phyloP scores from a whole-genome alignment of 331 rosid genomes.

The Telfairia occidentalis region DNA sequence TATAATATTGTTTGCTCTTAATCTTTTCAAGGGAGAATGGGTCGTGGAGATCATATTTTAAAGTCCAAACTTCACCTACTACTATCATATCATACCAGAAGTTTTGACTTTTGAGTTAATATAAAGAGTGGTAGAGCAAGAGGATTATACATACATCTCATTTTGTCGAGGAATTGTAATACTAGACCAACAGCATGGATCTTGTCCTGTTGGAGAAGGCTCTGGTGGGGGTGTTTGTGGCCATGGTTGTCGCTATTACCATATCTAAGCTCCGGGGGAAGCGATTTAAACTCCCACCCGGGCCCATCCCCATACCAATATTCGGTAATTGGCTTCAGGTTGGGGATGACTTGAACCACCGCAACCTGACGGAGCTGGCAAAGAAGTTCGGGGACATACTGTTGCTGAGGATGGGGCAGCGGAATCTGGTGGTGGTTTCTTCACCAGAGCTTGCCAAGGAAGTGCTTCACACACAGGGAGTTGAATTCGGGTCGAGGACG shows the following conservation, averaged over 20 bases:
- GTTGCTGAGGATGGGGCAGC: conserved; percentile 75
- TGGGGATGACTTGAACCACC: conserved; percentile 82
- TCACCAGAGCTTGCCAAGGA: conserved; percentile 77
- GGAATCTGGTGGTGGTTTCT: conserved; percentile 59
- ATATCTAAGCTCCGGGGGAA: conserved; percentile 49
- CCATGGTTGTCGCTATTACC: conserved; percentile 32
- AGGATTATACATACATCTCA: neutral
- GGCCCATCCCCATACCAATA: conserved; percentile 56
- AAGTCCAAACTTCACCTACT: conserved; percentile 1
- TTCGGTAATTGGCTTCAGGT: conserved; percentile 90
- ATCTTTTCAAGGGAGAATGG: neutral
- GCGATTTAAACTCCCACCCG: conserved; percentile 68
- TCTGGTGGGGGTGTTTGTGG: conserved; percentile 43
- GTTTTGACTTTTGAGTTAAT: neutral
- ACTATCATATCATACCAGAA: neutral
- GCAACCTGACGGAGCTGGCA: conserved; percentile 57
- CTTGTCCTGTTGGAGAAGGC: conserved; percentile 67
- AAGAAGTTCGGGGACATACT: conserved; percentile 53
- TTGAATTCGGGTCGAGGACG: conserved; percentile 75
- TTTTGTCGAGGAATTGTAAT: neutral
- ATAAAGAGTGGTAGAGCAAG: neutral
- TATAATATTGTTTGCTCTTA: neutral
- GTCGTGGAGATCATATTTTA: neutral
- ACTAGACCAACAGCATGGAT: conserved; percentile 34
- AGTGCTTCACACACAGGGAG: conserved; percentile 74